A percentile compares a stretch with the other conserved stretches of the same genome.
Conservation (phyloP, 164 flowering plant species). For the Aristolochia californica region DNA sequence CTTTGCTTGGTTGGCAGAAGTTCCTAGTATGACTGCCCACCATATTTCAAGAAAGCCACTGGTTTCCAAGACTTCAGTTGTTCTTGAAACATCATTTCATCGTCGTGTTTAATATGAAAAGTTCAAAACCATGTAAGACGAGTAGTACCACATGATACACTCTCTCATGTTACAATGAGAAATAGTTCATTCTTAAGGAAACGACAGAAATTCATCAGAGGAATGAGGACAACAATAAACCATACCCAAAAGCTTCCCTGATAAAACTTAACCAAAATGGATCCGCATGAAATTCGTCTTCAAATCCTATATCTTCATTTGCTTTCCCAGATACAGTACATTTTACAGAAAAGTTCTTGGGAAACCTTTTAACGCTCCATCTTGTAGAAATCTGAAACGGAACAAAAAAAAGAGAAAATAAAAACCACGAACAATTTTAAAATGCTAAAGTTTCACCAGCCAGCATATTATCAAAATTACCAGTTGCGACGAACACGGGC, state of each 20-base stretch:
- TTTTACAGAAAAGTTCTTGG: not conserved
- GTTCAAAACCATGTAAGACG: not conserved
- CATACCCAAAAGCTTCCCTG: constrained; percentile 33
- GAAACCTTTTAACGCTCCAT: no score
- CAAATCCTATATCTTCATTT: constrained; percentile 16
- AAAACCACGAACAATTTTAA: no score
- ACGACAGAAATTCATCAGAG: not conserved
- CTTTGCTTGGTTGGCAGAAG: no score
- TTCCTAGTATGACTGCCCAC: no score
- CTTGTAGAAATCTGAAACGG: no score
- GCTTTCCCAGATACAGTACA: constrained; percentile 18
- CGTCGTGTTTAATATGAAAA: not conserved
- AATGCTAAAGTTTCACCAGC: no score
- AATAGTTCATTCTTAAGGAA: not conserved
- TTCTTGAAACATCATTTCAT: no score
- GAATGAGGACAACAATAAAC: not conserved
- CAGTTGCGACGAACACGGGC: no score
- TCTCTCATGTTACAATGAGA: not conserved
- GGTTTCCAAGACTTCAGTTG: no score
- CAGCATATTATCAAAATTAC: no score
- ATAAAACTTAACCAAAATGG: constrained; percentile 30
- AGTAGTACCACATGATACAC: not conserved
- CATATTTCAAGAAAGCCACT: no score
- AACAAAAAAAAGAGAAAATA: no score
- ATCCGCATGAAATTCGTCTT: constrained; percentile 20